Base-by-base conservation (phyloP, 805 yeast species). In the Pichia sporocuriosa region DNA sequence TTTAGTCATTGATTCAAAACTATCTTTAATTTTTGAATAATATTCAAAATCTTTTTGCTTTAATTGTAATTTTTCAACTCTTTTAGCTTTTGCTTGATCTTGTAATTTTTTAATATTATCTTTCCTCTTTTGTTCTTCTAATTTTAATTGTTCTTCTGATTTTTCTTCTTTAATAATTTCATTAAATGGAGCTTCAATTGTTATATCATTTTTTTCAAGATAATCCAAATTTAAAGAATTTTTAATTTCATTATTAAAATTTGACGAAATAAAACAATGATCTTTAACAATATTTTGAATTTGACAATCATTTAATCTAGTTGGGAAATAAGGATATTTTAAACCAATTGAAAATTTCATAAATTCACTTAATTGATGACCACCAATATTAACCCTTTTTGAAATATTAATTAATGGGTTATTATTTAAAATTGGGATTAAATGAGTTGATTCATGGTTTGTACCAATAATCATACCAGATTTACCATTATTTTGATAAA, bases 361-460 rank as follows among this genome's bases (percentile, higher is more conserved):
- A 51, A 72, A 89, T 30, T 72, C 76, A 24, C 72, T 75, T 1
- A 89, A 73, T 33, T 76, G 84, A 47, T 76, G 75, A 10, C 96
- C 97, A 46, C 97, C 97, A 86, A 93, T 86, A 56, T 86, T 87
- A 29, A 93, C 76, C 54, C 97, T 69, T 54, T 87, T 88, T 8
- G 88, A 67, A 44, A 80, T 81, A 22, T 73, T 65, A 41, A 86
- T 59, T 2, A 79, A 49, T 0, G 94, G 89, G 40, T 67, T 66
- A 0, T 88, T 87, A n/a, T 75, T 57, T 2, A 85, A 49, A 2
- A 90, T 86, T 0, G 98, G 98, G 15, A 90, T 77, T 0, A 93
- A 62, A 55, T 80, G 81, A 0, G 95, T 83, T 40, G 85, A 74
- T 52, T 89, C 93, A 60, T 86, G 73, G 4, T 96, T 96, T 6